Evolutionary conservation across 495 filamentous ascomycete species (phyloP).

Genomic region (Collariella sp.): DNA sequence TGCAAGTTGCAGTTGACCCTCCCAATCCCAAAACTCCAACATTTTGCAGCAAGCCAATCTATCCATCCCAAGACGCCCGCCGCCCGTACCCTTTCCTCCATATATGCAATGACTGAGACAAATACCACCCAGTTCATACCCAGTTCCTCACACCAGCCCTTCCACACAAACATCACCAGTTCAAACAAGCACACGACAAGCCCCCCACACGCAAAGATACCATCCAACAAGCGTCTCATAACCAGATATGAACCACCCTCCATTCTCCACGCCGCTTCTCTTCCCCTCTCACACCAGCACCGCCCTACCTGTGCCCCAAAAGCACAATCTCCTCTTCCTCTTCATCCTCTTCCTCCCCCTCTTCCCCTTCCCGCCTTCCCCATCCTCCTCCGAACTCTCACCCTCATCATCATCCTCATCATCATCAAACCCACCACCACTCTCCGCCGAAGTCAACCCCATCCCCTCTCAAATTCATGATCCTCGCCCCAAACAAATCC

Average conservation of each 20-base stretch:
- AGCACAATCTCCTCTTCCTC: slow-evolving; percentile 15
- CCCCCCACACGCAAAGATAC: not conserved
- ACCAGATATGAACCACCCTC: too few relatives aligned
- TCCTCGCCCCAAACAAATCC: slow-evolving; percentile 9
- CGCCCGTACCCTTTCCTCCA: too few relatives aligned
- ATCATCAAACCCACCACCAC: slow-evolving; percentile 5
- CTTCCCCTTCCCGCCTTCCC: slow-evolving; percentile 1
- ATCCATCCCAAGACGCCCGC: too few relatives aligned
- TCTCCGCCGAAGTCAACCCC: slow-evolving; percentile 2
- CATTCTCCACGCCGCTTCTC: not conserved
- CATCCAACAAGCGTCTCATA: not conserved
- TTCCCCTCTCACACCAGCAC: not conserved
- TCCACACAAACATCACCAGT: too few relatives aligned
- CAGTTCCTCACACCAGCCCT: too few relatives aligned
- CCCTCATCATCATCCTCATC: slow-evolving; percentile 8
- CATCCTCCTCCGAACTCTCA: slow-evolving; percentile 3
- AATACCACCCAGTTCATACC: too few relatives aligned
- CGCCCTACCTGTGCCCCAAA: slow-evolving; percentile 10
- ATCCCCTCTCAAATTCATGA: slow-evolving; percentile 5
- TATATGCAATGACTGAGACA: too few relatives aligned
- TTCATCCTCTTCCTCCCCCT: slow-evolving; percentile 11
- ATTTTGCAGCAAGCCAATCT: too few relatives aligned
- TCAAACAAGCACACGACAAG: not conserved
- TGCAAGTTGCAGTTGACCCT: too few relatives aligned
- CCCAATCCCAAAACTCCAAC: too few relatives aligned